phyloP scores from a whole-genome alignment of 495 filamentous ascomycete genomes.

The Opeltia flavorubescens region DNA sequence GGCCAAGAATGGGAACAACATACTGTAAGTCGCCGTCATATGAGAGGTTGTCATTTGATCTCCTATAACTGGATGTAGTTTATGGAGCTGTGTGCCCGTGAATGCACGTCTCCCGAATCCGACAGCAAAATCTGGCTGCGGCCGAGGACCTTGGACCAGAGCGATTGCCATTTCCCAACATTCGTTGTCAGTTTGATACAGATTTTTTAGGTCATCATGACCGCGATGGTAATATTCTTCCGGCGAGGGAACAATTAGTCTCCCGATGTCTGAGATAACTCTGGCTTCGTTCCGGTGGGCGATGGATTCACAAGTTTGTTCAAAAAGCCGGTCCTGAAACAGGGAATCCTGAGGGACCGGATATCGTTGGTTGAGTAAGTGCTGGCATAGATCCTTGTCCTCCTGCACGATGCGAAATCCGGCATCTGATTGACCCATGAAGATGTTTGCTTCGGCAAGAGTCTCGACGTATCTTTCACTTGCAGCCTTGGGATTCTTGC shows the following conservation, averaged over 20 bases:
- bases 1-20: constrained; percentile 28
- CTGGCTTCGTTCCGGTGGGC: constrained; percentile 20
- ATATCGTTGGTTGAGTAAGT: not conserved
- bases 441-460: not conserved
- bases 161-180: constrained; percentile 20
- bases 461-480: not conserved
- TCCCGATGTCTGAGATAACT: constrained; percentile 24
- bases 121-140: constrained; percentile 18
- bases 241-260: constrained; percentile 23
- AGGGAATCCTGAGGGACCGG: not conserved
- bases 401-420: not conserved
- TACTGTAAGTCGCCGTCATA: constrained; percentile 11
- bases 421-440: not conserved
- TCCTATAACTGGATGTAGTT: constrained; percentile 23
- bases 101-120: constrained; percentile 24
- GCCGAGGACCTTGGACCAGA: constrained; percentile 7
- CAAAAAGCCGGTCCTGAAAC: constrained; percentile 13
- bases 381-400: not conserved
- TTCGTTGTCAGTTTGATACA: constrained; percentile 27
- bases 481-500: not conserved
- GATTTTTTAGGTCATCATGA: constrained; percentile 13
- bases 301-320: constrained; percentile 8
- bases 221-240: constrained; percentile 16
- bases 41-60: constrained; percentile 5
- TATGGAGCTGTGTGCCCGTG: constrained; percentile 22